Evolutionary conservation across 2,329 filamentous ascomycete genomes (phyloP), one percentile per base, ranked within the genome.

Genomic region (Westerdykella ornata): DNA sequence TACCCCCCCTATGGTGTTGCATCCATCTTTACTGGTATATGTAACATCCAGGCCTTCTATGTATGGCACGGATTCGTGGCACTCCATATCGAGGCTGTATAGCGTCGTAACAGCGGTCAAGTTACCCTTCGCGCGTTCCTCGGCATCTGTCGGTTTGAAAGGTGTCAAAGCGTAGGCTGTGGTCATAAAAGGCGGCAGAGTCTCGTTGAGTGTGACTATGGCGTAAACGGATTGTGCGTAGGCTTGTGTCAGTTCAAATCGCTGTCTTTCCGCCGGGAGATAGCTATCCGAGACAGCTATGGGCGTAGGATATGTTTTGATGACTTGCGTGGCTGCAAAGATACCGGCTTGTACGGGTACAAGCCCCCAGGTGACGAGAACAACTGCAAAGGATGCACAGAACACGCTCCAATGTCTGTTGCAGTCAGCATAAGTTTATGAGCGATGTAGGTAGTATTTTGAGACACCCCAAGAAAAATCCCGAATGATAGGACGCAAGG

Each of bases 291-390:
- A 62, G 0, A 43, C 44, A 0, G 32, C 30, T 38, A 66, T 66
- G 0, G 47, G 5, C 0, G 37, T 5, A 0, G 44, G 2, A 0
- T 50, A 37, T 0, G 45, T 54, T 2, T 60, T 54, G 0, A 35
- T 50, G 0, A 75, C 54, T 0, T 55, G 52, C 0, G 61, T 66
- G 4, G 22, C 39, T 13, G 15, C 71, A 4, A 81, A 73, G 0
- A 80, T 68, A n/a, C 75, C 71, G 18, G 74, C 71, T 50, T 80
- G 76, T 0, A 74, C 49, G 0, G 78, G 78, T 0, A 77, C 79
- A 0, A 82, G 46, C 0, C 70, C 60, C 73, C 74, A 80, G 2
- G 76, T 74, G 0, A 80, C 67, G 0, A 78, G 34, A 0, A 81
- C 58, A 47, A 77, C 70, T 0, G 70, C 63, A 0, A 66, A 61